phyloP scores from a whole-genome alignment of 768 basidiomycete species.

The Collybiopsis luxurians region DNA sequence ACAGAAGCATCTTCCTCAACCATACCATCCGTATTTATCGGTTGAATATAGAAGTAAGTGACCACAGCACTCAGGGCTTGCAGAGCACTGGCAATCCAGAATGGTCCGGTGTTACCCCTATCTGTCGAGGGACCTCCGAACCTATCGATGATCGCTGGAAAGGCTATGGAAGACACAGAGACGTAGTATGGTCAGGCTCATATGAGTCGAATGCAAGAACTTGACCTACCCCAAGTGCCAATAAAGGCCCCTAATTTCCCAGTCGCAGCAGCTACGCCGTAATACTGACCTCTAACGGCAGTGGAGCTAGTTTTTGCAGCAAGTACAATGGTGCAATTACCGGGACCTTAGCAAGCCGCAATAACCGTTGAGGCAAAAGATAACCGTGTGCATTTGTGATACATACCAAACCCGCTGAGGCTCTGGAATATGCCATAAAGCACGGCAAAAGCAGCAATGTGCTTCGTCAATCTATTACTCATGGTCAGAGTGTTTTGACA shows the following conservation, averaged over 20 bases:
- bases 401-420: constrained; percentile 78
- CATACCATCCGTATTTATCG: constrained; percentile 78
- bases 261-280: constrained; percentile 81
- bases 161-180: constrained; percentile 20
- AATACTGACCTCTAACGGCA: constrained; percentile 81
- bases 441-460: constrained; percentile 74
- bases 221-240: constrained; percentile 59
- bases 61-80: constrained; percentile 76
- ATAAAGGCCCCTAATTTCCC: constrained; percentile 85
- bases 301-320: constrained; percentile 87
- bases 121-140: constrained; percentile 54
- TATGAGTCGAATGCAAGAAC: no score
- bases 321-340: constrained; percentile 82
- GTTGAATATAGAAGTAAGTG: constrained; percentile 69
- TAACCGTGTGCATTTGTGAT: not conserved
- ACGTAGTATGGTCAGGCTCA: no score
- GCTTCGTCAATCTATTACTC: constrained; percentile 42
- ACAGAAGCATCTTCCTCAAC: constrained; percentile 66
- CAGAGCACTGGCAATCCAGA: constrained; percentile 83
- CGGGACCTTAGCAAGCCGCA: constrained; percentile 50
- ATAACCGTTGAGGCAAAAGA: no score
- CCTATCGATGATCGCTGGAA: constrained; percentile 63
- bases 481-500: no score
- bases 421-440: constrained; percentile 90
- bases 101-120: constrained; percentile 77